Evolutionary conservation across 2,329 filamentous ascomycete species (phyloP), one percentile per base, ranked within the genome.

Genomic region (Cryphonectria nitschkei): DNA sequence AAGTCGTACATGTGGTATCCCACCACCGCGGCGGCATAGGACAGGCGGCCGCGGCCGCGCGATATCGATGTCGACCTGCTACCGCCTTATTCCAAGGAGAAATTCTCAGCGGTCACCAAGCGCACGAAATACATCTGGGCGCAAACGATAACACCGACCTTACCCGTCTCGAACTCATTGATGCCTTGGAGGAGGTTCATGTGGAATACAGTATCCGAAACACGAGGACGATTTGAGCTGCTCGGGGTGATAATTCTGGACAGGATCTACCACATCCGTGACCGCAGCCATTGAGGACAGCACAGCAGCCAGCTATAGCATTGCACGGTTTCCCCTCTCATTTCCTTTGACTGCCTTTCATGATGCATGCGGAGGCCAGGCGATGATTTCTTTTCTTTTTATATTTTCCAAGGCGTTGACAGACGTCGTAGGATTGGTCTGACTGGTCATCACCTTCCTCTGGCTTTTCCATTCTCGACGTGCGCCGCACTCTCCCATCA

Each of bases 291-390:
- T 65, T 43, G 63, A 52, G 3, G 26, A 32, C 41, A 50, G n/a
- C 61, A 46, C 37, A 43, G 22, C 37, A 63, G 39, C 61, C 61
- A 41, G 61, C 13, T 26, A 32, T 39, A 64, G 41, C n/a, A 64
- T 37, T 39, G 58, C 32, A 7, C 5, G n/a, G 22, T 50, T 50
- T 50, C 7, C 19, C 8, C 16, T 50, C 19, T 22, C 19, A 22
- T 50, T 22, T 8, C 22, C 13, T 22, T 43, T 14, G 34, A 34
- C n/a, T 29, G 32, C 19, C n/a, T 64, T 41, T 26, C 16, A 52
- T 37, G 41, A 34, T 52, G 43, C 63, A 65, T 52, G 52, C 14
- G 41, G 22, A 22, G 41, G 43, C n/a, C 29, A 32, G 63, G 43
- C 63, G 63, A 37, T 52, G 13, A 41, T 26, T 50, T 50, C 29